Conservation (phyloP, 768 basidiomycete species). For the Macrolepiota albuminosa region DNA sequence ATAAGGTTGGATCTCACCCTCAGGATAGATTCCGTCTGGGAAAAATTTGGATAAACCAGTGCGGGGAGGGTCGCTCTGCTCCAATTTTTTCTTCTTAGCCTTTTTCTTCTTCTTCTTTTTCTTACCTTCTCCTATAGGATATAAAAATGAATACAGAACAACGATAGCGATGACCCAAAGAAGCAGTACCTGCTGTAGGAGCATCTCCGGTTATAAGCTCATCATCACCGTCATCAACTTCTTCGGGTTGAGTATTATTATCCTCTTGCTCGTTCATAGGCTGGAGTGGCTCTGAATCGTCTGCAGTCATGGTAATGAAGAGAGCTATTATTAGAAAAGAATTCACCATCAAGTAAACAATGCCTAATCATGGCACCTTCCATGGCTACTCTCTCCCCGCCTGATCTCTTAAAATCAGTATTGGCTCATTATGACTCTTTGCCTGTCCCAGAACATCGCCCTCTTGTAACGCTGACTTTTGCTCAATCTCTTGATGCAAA, state of each 20-base stretch:
- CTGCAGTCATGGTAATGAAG: constrained; percentile 8
- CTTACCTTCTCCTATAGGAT: constrained; percentile 44
- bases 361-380: background rate
- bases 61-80: constrained; percentile 90
- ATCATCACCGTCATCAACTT: constrained; percentile 20
- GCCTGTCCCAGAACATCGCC: constrained; percentile 28
- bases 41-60: constrained; percentile 87
- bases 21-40: constrained; percentile 81
- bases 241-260: constrained; percentile 8
- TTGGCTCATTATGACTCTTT: constrained; percentile 16
- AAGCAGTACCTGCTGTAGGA: constrained; percentile 13
- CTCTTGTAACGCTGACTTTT: constrained; percentile 76
- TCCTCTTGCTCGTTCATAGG: constrained; percentile 11
- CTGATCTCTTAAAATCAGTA: constrained; percentile 21
- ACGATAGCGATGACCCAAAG: constrained; percentile 4
- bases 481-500: constrained; percentile 85
- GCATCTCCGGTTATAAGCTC: constrained; percentile 14
- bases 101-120: constrained; percentile 97
- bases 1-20: constrained; percentile 90
- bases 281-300: constrained; percentile 7
- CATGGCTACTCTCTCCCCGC: constrained; percentile 11
- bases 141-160: background rate
- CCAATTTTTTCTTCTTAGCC: constrained; percentile 74
- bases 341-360: constrained; percentile 9
- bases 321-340: constrained; percentile 1